Evolutionary conservation across 805 yeast species (phyloP).

Genomic region (Candida silvatica): DNA sequence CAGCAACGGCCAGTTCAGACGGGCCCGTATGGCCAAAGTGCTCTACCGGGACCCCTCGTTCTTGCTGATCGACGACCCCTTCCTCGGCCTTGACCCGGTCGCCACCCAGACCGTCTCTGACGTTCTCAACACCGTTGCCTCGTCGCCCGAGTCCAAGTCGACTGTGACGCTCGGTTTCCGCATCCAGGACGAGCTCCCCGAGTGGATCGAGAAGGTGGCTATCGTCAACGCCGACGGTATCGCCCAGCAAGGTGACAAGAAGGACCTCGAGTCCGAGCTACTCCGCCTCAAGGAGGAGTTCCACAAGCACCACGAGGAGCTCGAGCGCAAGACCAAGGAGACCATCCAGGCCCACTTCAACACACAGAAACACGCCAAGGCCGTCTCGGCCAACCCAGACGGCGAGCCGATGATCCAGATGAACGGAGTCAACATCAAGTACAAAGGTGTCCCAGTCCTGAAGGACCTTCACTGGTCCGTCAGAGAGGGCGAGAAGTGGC

Average conservation of each 20-base stretch:
- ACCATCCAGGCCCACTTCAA: conserved; percentile 5
- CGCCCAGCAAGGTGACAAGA: conserved; percentile 36
- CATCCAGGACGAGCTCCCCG: conserved; percentile 65
- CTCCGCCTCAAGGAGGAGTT: conserved; percentile 15
- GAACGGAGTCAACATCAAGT: conserved; percentile 53
- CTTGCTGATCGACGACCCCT: conserved; percentile 82
- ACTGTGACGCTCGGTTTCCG: conserved; percentile 69
- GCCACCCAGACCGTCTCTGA: conserved; percentile 55
- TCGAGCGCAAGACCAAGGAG: conserved; percentile 8
- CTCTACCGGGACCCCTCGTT: conserved; percentile 56
- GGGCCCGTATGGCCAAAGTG: conserved; percentile 80
- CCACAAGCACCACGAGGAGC: conserved; percentile 12
- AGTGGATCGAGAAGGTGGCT: conserved; percentile 71
- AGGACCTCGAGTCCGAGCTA: conserved; percentile 19
- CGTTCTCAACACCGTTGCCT: conserved; percentile 29
- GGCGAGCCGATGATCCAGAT: conserved; percentile 36
- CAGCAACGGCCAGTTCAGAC: conserved; percentile 88
- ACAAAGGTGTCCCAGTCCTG: conserved; percentile 54
- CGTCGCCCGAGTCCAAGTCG: conserved; percentile 23
- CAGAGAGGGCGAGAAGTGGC: conserved; percentile 73
- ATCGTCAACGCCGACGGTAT: conserved; percentile 52
- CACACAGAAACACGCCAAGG: neutral
- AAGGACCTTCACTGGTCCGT: conserved; percentile 59
- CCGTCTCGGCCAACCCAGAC: neutral
- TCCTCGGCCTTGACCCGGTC: conserved; percentile 78